Conservation (phyloP, 768 basidiomycete genomes). For the Mycena olivaceomarginata region DNA sequence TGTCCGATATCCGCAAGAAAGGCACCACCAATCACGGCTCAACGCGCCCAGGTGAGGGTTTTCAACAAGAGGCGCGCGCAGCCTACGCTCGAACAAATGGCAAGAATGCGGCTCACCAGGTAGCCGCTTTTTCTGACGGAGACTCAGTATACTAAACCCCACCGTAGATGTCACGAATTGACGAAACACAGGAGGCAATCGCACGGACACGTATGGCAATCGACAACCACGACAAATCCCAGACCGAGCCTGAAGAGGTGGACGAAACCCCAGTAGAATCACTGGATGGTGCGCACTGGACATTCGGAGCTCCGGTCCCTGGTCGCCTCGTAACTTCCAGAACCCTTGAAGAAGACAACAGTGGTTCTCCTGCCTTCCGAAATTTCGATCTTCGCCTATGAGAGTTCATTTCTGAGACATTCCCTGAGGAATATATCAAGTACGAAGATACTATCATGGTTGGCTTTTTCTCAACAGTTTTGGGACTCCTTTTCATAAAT, state of each 20-base stretch:
- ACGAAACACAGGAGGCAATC: no score
- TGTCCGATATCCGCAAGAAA: constrained; percentile 12
- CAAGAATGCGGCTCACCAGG: constrained; percentile 22
- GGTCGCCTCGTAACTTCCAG: constrained; percentile 18
- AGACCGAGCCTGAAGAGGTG: not conserved
- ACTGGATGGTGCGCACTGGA: constrained; percentile 20
- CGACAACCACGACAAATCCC: constrained; percentile 28
- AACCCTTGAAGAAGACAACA: not conserved
- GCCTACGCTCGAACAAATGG: constrained; percentile 2
- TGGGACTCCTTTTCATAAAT: no score
- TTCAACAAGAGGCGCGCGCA: constrained; percentile 19
- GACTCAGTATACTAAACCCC: no score
- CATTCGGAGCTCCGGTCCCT: constrained; percentile 28
- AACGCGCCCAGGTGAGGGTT: constrained; percentile 26
- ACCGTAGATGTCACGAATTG: constrained; percentile 26
- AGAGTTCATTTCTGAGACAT: no score
- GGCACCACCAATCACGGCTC: constrained; percentile 16
- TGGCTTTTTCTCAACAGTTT: not conserved
- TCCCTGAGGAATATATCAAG: not conserved
- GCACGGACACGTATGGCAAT: constrained; percentile 40
- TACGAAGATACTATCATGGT: constrained; percentile 28
- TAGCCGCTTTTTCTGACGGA: not conserved
- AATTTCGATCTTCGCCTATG: constrained; percentile 14
- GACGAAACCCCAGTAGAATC: constrained; percentile 33
- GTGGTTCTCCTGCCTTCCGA: not conserved